Evolutionary conservation across 129 eudicot species (phyloP).

Genomic region (Sambucus nigra): DNA sequence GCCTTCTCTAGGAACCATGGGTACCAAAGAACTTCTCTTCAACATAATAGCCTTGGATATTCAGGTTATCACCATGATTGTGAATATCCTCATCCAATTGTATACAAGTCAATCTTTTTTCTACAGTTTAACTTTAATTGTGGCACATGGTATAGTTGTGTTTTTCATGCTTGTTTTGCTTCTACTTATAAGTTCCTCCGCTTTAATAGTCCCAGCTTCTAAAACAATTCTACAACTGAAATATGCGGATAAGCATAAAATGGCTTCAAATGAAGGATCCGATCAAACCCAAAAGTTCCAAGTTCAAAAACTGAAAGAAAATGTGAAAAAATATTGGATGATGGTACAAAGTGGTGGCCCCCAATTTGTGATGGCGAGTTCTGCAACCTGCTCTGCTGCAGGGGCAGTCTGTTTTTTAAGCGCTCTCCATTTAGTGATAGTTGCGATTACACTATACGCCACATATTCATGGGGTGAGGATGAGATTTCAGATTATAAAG

Average conservation of each 20-base stretch:
- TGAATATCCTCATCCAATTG: conserved; percentile 17
- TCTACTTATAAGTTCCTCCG: conserved; percentile 1
- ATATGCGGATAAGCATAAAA: not conserved
- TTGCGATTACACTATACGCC: not conserved
- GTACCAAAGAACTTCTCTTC: conserved; percentile 6
- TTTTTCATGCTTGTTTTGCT: conserved; percentile 11
- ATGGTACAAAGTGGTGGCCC: conserved; percentile 21
- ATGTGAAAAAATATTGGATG: conserved; percentile 16
- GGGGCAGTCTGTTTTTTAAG: conserved; percentile 6
- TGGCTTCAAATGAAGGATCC: not conserved
- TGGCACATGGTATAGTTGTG: not conserved
- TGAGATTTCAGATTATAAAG: conserved; percentile 2
- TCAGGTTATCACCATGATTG: conserved; percentile 14
- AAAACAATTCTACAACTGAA: conserved; percentile 6
- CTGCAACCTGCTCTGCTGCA: conserved; percentile 10
- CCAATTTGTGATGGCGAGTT: conserved; percentile 19
- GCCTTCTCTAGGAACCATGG: conserved; percentile 20
- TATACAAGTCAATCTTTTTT: not conserved
- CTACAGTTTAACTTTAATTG: not conserved
- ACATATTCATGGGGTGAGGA: no score
- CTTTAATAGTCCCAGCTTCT: conserved; percentile 8
- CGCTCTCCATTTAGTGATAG: not conserved
- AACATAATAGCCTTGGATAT: conserved; percentile 18
- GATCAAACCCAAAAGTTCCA: not conserved
- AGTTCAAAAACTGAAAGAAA: conserved; percentile 9